Base-by-base conservation (phyloP, 257 asterid genomes). In the Solanum arcanum region DNA sequence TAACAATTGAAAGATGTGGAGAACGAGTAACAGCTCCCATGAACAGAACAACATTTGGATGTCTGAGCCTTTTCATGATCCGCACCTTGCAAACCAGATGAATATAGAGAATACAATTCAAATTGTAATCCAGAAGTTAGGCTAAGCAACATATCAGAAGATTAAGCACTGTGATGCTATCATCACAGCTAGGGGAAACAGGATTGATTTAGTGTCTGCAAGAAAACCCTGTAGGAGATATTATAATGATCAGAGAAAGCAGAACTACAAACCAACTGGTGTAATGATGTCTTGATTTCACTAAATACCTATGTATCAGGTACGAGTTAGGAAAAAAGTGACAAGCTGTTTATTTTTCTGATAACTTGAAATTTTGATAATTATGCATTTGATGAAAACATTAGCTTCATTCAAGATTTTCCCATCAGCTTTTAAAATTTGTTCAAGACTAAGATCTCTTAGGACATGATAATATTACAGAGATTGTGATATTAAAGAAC, bases 1-100 rank as follows among this genome's bases (percentile, higher is more conserved):
- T 95, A 88, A 96, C 86, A 90, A 96, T 96, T 5, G 99, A 96
- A 89, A 96, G 99, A 90, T 96, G 93, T 81, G 99, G 99, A 84
- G 98, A 98, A 73, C 97, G 99, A 47, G 99, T 96, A 82, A 96
- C 90, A 88, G 99, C 98, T 92, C 99, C 99, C 99, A 96, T 96
- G 93, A 96, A 96, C 86, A 96, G 97, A 88, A 96, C 98, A 86
- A 95, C 97, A 86, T 94, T 96, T 70, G 99, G 99, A 91, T 96
- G 99, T 86, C 99, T 94, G 88, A 95, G 91, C 88, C 91, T 94
- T 90, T 88, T 96, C 99, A 96, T 96, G 90, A 96, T 94, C 72
- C 94, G 91, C 66, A 96, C 94, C 99, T 96, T 86, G 93, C 91
- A 91, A 90, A 84, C 76, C 25, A 86, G 83, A 83, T 77, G 86